Evolutionary conservation across 768 basidiomycete genomes (phyloP), one percentile per base, ranked within the genome.

Genomic region (Hygrophorus russula): DNA sequence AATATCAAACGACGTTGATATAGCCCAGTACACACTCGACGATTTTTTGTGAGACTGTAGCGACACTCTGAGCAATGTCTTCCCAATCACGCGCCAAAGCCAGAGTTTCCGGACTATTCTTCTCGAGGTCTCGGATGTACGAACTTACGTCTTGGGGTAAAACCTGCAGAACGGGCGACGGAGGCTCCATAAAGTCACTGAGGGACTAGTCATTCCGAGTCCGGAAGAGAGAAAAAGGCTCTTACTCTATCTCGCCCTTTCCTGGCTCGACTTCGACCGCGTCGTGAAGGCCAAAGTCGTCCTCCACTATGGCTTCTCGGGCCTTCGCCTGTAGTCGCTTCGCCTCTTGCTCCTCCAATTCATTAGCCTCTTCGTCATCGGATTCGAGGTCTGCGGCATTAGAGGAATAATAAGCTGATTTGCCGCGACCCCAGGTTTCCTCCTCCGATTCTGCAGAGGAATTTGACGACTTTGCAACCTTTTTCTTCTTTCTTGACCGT

Each of bases 301-400:
- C 79, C 35, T 89, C 85, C 7, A 52, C 62, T 69, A 94, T 70
- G 9, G 61, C 71, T 50, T 87, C 82, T 27, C 82, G 70, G 17
- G 74, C 67, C 62, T 87, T 91, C 30, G 64, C 59, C 59, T 94
- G 93, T 36, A 94, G 61, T 45, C 88, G 68, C 51, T 63, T 78
- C 5, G 85, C 87, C 59, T 97, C 92, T 56, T 83, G 79, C 57
- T 89, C 88, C 55, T 97, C 91, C 39, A 94, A 63, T 50, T 85
- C 82, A 54, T 86, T 76, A 28, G 79, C 85, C 59, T 94, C 92
- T 53, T 94, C 92, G 49, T 93, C 83, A 51, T 87, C 86, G 30
- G 82, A 82, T 41, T 87, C 87, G 30, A 89, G 64, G 43, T 85
- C 65, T 29, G 70, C 81, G 27, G 85, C 88, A 58, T 89, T 90